These are phyloP conservation scores for Sphenostylis stenocarpa DNA, from an alignment of 306 rosid genomes.

Conservation along the genomic window DNA sequence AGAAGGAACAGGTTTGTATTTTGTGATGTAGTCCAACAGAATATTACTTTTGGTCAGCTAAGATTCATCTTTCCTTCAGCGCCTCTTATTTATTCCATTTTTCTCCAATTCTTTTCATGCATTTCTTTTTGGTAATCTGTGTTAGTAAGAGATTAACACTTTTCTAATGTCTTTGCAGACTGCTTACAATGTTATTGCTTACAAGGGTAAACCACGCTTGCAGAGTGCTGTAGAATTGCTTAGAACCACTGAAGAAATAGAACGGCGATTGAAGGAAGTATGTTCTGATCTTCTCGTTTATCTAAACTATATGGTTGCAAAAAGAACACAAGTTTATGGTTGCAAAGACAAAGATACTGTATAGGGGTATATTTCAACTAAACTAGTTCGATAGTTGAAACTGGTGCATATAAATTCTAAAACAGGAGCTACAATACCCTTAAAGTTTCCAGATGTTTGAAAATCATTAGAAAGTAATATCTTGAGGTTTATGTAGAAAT, in stretches of 20 bases:
- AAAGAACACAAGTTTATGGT: neutral
- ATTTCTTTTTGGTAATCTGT: neutral
- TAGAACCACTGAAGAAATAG: constrained; percentile 80
- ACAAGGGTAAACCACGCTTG: constrained; percentile 88
- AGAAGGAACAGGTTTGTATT: constrained; percentile 62
- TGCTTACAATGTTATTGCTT: constrained; percentile 69
- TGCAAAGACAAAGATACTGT: neutral
- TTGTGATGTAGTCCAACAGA: constrained; percentile 3
- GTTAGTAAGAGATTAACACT: neutral
- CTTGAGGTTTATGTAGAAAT: neutral
- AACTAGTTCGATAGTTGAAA: neutral
- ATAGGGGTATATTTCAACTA: neutral
- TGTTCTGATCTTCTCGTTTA: constrained; percentile 26
- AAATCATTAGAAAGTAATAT: neutral
- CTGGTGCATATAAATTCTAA: neutral
- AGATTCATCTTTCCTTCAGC: neutral
- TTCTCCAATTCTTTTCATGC: neutral
- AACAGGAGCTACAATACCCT: neutral
- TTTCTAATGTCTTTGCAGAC: constrained; percentile 54
- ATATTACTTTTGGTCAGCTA: neutral
- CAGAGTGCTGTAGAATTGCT: constrained; percentile 76
- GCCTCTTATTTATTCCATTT: neutral
- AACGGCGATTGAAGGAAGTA: constrained; percentile 61
- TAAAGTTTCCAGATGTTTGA: neutral
- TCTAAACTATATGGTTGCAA: neutral